Conservation (phyloP, 2,329 filamentous ascomycete species). For the Fusarium lateritium region DNA sequence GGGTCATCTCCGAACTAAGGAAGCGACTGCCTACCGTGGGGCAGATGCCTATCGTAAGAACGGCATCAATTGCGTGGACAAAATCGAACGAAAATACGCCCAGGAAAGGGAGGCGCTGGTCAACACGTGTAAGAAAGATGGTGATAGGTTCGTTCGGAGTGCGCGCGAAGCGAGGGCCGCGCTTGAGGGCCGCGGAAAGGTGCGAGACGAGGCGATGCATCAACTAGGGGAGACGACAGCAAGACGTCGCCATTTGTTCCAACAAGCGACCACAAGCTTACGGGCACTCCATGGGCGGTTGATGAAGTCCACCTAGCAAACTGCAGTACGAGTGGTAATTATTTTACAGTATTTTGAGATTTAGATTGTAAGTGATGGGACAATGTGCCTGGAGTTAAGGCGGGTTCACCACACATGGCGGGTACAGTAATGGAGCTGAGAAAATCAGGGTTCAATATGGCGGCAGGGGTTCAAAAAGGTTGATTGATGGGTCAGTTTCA, state of each 20-base stretch:
- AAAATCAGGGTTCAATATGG: conserved; percentile 40
- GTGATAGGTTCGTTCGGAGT: conserved; percentile 31
- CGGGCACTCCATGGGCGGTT: conserved; percentile 42
- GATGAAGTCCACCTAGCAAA: conserved; percentile 17
- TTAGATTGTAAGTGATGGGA: conserved; percentile 1
- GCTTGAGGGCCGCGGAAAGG: conserved; percentile 22
- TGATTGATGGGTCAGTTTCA: conserved; percentile 25
- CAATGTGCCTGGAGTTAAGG: conserved; percentile 11
- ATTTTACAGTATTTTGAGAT: conserved; percentile 1
- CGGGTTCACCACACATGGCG: conserved; percentile 2
- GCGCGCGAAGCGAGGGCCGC: conserved; percentile 17
- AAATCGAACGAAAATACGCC: conserved; percentile 40
- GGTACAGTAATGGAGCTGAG: conserved; percentile 7
- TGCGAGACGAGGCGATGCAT: conserved; percentile 8
- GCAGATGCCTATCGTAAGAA: conserved; percentile 45
- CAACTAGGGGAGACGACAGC: conserved; percentile 30
- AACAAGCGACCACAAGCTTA: conserved; percentile 40
- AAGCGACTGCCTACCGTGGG: conserved; percentile 35
- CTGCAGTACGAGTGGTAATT: not conserved
- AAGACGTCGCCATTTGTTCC: conserved; percentile 36
- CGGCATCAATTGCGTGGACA: conserved; percentile 39
- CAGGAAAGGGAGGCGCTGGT: conserved; percentile 39
- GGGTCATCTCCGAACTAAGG: conserved; percentile 43
- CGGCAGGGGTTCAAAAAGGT: conserved; percentile 29
- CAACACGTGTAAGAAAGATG: conserved; percentile 39